phyloP scores from a whole-genome alignment of 169 alveolate species.

The Besnoitia besnoiti region DNA sequence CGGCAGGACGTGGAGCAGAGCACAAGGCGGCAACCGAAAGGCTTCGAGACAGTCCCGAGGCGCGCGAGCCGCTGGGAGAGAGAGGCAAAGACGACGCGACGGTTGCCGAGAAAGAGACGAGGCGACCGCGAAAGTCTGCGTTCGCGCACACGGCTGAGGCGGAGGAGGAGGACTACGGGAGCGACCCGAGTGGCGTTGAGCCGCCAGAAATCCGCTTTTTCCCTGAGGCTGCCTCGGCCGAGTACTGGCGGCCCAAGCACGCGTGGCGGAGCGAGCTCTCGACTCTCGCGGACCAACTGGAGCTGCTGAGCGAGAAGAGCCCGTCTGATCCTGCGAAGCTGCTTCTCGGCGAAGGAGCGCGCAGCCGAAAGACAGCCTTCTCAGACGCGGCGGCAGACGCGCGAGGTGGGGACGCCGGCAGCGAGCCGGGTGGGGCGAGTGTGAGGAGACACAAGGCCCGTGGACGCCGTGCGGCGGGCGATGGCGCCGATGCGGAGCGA shows the following conservation, averaged over 20 bases:
- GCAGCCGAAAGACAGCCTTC: no score
- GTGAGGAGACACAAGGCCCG: no score
- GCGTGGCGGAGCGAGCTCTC: conserved; percentile 19
- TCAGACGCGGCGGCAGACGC: no score
- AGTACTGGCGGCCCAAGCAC: neutral
- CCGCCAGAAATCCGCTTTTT: conserved; percentile 1
- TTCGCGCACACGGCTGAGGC: neutral
- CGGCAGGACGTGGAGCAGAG: no score
- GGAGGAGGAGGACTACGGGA: neutral
- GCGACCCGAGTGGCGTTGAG: conserved; percentile 10
- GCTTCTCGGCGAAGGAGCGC: neutral
- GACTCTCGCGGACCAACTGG: conserved; percentile 10
- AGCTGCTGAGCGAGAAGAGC: neutral
- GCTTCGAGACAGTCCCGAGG: neutral
- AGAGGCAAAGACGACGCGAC: neutral
- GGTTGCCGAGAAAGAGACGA: neutral
- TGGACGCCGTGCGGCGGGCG: no score
- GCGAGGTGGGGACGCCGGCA: no score
- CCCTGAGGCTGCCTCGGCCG: neutral
- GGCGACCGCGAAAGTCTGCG: neutral
- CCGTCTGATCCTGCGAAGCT: neutral
- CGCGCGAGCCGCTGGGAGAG: neutral
- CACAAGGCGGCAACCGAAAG: neutral
- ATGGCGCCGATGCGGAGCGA: neutral
- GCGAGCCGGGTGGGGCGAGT: no score